Conservation (phyloP, 306 rosid genomes). For the Ziziphus jujuba region DNA sequence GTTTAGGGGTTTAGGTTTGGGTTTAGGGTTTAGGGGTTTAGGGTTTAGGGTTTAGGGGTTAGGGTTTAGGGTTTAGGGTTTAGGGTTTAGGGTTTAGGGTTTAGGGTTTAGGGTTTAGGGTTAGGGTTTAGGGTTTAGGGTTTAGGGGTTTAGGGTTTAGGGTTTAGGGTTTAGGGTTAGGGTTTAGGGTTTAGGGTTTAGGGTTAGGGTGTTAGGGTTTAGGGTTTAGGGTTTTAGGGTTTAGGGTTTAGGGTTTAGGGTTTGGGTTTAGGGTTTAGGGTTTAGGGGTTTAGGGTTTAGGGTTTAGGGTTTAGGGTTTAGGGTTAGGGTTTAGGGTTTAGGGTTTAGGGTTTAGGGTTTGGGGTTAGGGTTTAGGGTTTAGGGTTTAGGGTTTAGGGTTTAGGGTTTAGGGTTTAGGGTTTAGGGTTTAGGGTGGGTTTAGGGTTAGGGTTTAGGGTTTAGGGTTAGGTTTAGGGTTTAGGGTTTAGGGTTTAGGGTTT, state of each 20-base stretch:
- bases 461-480: background rate
- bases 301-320: background rate
- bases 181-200: background rate
- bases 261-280: constrained; percentile 10
- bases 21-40: constrained; percentile 6
- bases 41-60: constrained; percentile 11
- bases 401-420: constrained; percentile 15
- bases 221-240: constrained; percentile 13
- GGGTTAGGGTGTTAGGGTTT: background rate
- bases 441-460: constrained; percentile 3
- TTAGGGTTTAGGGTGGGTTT: constrained; percentile 8
- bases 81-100: constrained; percentile 13
- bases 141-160: constrained; percentile 4
- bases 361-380: constrained; percentile 3
- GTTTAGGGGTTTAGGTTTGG: background rate
- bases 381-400: constrained; percentile 11
- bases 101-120: constrained; percentile 11
- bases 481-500: constrained; percentile 4
- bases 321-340: constrained; percentile 14
- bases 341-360: constrained; percentile 13
- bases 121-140: constrained; percentile 1
- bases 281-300: background rate
- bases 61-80: constrained; percentile 1
- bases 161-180: constrained; percentile 9
- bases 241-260: constrained; percentile 1